These are phyloP conservation scores for Trichoderma citrinoviride DNA, from an alignment of 2,329 filamentous ascomycete species.

Conservation along the genomic window DNA sequence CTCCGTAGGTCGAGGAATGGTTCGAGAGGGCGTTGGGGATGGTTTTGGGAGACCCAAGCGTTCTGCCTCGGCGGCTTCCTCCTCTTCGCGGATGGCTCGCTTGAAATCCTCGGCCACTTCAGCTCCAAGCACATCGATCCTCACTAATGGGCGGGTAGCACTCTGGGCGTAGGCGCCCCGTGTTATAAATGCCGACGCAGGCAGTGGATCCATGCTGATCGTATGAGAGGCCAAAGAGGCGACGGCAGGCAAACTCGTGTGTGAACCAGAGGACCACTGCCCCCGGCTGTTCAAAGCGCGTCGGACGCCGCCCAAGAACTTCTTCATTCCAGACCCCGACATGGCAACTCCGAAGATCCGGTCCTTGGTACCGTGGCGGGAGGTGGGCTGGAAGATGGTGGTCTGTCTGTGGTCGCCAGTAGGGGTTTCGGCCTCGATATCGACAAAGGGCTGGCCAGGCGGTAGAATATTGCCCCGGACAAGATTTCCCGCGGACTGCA, in stretches of 20 bases:
- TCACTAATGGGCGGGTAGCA: conserved; percentile 52
- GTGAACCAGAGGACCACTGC: conserved; percentile 43
- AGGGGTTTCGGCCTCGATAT: conserved; percentile 56
- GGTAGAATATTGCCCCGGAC: conserved; percentile 84
- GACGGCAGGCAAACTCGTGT: conserved; percentile 49
- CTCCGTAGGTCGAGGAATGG: conserved; percentile 36
- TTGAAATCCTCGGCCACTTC: conserved; percentile 77
- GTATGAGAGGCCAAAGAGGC: conserved; percentile 50
- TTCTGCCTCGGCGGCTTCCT: conserved; percentile 44
- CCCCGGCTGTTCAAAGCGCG: conserved; percentile 68
- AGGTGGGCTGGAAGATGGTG: conserved; percentile 48
- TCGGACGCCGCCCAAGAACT: conserved; percentile 80
- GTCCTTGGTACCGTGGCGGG: conserved; percentile 43
- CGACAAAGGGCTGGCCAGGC: conserved; percentile 77
- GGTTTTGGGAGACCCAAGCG: conserved; percentile 26
- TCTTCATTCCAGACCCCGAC: conserved; percentile 76
- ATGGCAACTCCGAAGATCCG: conserved; percentile 55
- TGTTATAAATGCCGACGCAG: conserved; percentile 58
- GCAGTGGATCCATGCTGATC: conserved; percentile 56
- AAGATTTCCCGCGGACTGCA: conserved; percentile 75
- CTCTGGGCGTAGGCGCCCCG: conserved; percentile 48
- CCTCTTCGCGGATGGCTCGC: conserved; percentile 68
- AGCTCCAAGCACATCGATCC: conserved; percentile 81
- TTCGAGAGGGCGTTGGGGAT: conserved; percentile 20
- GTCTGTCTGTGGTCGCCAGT: conserved; percentile 50